Base-by-base conservation (phyloP, 2,329 filamentous ascomycete species). In the Penicillium sp. region DNA sequence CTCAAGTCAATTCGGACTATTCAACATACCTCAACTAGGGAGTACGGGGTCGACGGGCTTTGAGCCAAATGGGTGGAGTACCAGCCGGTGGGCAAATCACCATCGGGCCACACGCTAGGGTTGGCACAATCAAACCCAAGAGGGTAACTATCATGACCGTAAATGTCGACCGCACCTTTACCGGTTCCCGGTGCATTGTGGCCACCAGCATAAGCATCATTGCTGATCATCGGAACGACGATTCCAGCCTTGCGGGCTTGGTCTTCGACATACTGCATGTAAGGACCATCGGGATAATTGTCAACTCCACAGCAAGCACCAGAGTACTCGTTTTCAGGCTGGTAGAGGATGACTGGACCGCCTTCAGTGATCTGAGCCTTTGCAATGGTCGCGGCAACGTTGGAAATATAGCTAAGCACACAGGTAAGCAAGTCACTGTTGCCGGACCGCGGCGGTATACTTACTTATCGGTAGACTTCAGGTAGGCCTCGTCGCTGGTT, bases 291-390 rank as follows among this genome's bases (percentile, higher is more conserved):
- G 0, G 87, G 87, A 58, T 87, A 89, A 2, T 71, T 67, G n/a
- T 80, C 73, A 9, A 45, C 34, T 2, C 74, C 74, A 3, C 71
- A 72, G 13, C 74, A 71, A 1, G 77, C 78, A 15, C 75, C 70
- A 1, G 81, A 85, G 65, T 93, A 92, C 68, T 94, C 90, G 56
- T 94, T 95, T 68, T 95, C 90, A 0, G 88, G 86, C 67, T 95
- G 90, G 34, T 88, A 80, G 1, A 93, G 74, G 53, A 95, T 90
- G 7, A 95, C 80, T 0, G 89, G 89, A 0, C 90, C 90, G 0
- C 88, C 90, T 46, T 92, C 89, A 1, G 89, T 93, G 63, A 95
- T 92, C 62, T 94, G 89, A 0, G 83, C 85, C 48, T 85, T 83
- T 3, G 89, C 87, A 58, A 95, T 86, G 7, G 86, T 84, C 10